Evolutionary conservation across 2,329 filamentous ascomycete genomes (phyloP).

Genomic region (Exutisphaerella laricina): DNA sequence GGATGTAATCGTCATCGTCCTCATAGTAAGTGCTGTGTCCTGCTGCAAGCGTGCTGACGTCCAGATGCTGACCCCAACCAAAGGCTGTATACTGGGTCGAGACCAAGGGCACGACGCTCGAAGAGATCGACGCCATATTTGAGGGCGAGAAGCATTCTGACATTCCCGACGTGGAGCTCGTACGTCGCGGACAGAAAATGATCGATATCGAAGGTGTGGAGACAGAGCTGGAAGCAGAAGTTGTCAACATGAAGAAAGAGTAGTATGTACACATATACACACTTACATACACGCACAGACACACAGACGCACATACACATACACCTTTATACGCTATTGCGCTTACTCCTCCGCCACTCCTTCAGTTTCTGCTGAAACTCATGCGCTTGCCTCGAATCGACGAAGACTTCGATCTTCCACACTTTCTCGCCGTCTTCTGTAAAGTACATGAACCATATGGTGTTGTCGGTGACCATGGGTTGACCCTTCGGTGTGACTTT

Average conservation of each 20-base stretch:
- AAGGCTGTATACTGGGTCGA: constrained; percentile 33
- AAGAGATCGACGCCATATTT: constrained; percentile 31
- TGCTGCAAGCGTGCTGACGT: background rate
- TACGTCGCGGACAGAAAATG: constrained; percentile 18
- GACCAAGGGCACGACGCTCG: constrained; percentile 29
- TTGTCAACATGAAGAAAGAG: constrained; percentile 14
- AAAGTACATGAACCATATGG: constrained; percentile 6
- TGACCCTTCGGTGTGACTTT: background rate
- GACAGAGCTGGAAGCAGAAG: constrained; percentile 13
- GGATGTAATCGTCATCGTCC: constrained; percentile 36
- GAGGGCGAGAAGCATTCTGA: constrained; percentile 27
- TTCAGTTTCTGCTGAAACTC: constrained; percentile 2
- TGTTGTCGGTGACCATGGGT: background rate
- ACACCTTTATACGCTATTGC: background rate
- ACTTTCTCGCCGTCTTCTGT: constrained; percentile 6
- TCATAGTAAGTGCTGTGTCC: constrained; percentile 33
- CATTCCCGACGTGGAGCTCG: constrained; percentile 23
- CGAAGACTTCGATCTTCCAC: constrained; percentile 4
- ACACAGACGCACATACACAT: background rate
- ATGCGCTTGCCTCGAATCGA: constrained; percentile 3
- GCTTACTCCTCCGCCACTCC: background rate
- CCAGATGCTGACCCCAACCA: background rate
- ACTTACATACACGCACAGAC: too few species aligned
- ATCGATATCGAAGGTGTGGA: constrained; percentile 19
- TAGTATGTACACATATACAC: background rate